These are phyloP conservation scores for Trametes versicolor DNA, from an alignment of 1,284 basidiomycete genomes.

Conservation along the genomic window DNA sequence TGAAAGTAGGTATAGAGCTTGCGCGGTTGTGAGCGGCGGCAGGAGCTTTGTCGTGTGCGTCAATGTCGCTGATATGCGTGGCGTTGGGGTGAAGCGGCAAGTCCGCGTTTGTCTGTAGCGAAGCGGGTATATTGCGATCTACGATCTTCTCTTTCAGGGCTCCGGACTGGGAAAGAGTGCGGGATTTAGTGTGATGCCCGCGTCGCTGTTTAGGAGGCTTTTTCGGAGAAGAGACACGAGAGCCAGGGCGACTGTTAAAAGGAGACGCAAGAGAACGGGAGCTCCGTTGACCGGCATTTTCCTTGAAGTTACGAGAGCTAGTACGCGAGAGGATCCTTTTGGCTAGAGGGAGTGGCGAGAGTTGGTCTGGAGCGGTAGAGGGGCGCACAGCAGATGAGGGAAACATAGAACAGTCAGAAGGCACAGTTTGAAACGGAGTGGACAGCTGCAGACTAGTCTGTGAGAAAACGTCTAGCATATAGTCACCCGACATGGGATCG, in stretches of 20 bases:
- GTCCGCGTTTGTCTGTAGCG: background rate
- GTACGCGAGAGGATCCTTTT: constrained; percentile 56
- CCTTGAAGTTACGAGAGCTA: constrained; percentile 57
- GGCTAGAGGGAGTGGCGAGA: constrained; percentile 54
- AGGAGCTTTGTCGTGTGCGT: constrained; percentile 3
- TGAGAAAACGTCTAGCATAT: constrained; percentile 29
- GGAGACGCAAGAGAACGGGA: constrained; percentile 48
- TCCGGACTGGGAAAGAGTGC: constrained; percentile 46
- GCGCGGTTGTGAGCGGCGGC: constrained; percentile 37
- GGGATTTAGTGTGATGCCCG: constrained; percentile 42
- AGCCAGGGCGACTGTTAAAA: constrained; percentile 54
- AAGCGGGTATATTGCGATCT: constrained; percentile 16
- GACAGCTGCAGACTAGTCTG: constrained; percentile 23
- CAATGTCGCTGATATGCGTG: background rate
- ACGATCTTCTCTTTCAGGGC: constrained; percentile 28
- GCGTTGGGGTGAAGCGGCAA: background rate
- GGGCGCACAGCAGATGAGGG: constrained; percentile 27
- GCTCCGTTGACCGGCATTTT: constrained; percentile 47
- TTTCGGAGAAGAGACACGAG: constrained; percentile 53
- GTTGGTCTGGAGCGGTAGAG: constrained; percentile 40
- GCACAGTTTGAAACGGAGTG: constrained; percentile 34
- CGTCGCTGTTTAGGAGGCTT: constrained; percentile 30
- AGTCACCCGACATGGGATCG: constrained; percentile 14
- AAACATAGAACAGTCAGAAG: constrained; percentile 32
- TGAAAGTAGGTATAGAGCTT: constrained; percentile 39